Percentiles rank a stretch among this genome's conserved stretches.
phyloP scores from a whole-genome alignment of 2,329 filamentous ascomycete genomes.

The Macrophomina tecta region DNA sequence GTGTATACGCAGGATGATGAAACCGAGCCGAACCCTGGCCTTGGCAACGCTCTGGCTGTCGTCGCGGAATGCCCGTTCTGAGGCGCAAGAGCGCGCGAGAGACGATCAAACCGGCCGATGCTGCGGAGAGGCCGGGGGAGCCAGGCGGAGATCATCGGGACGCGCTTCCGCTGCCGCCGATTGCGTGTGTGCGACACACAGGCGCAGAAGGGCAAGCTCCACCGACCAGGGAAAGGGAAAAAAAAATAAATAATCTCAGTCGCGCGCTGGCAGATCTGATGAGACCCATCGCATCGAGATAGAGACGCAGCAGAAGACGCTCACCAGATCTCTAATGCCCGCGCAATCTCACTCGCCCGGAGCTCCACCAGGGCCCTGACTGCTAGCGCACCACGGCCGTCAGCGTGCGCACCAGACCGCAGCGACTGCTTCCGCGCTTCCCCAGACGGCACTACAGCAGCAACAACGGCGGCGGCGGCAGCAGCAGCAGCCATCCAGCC shows the following conservation, averaged over 20 bases:
- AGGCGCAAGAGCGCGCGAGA: conserved; percentile 7
- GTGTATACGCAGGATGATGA: conserved; percentile 21
- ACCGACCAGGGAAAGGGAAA: conserved; percentile 12
- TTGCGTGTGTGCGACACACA: conserved; percentile 11
- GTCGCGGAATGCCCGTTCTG: conserved; percentile 12
- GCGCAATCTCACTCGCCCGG: conserved; percentile 17
- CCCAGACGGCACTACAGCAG: conserved; percentile 4
- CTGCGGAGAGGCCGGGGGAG: conserved; percentile 22
- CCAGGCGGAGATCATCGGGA: conserved; percentile 24
- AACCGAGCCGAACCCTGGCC: conserved; percentile 19
- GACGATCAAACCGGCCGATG: conserved; percentile 14
- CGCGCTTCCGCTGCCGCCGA: conserved; percentile 17
- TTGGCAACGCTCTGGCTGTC: conserved; percentile 16
- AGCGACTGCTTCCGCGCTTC: conserved; percentile 8
- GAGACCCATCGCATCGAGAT: conserved; percentile 26
- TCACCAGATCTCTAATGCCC: conserved; percentile 5
- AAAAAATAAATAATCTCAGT: conserved; percentile 1
- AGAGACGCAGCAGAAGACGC: conserved; percentile 9
- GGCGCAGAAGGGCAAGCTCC: conserved; percentile 10
- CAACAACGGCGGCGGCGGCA: background rate
- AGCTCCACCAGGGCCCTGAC: background rate
- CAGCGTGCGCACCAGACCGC: conserved; percentile 9
- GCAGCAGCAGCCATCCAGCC: background rate
- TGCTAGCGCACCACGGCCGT: conserved; percentile 2
- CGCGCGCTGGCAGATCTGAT: conserved; percentile 16